Base-by-base conservation (phyloP, 2,329 filamentous ascomycete species). In the Neonectria magnoliae region DNA sequence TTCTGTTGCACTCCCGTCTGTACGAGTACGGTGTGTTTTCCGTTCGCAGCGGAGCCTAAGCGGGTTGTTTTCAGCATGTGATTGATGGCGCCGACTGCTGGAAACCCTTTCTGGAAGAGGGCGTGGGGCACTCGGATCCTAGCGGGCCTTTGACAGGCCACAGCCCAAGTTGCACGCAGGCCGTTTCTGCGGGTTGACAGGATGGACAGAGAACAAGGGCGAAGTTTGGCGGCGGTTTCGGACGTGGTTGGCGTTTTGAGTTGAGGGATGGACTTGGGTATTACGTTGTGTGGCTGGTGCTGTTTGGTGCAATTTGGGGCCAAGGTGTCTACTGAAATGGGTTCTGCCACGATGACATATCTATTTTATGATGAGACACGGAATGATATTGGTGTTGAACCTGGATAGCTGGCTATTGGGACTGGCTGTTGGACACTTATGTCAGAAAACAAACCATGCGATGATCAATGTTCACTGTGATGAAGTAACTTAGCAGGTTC, bases 1-100 rank as follows among this genome's bases (percentile, higher is more conserved):
- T 38, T 52, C 54, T 61, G 16, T 25, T 25, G 25, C 6, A 25
- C 25, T 25, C 3, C 25, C 25, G 25, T 25, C 57, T 60, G 62
- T 60, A 60, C 69, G 62, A 69, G 58, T 53, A 64, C 16, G 68
- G 45, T 72, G 68, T 68, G 70, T 61, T 66, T 58, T 69, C 61
- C 69, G 64, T 10, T 66, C 57, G 64, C 31, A 65, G 64, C 69
- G 69, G 66, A 69, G 65, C 36, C 62, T 16, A 29, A 51, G 41
- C 42, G 47, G 42, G 51, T 38, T 57, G 41, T 57, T 63, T 60
- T 66, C 68, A 65, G 66, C 71, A 72, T 73, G 69, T 73, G 71
- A 72, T 65, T 69, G 62, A 58, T 56, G 18, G 29, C 55, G 29
- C 20, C 31, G 42, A 27, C 29, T 47, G 54, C 47, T 47, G 25